Conservation (phyloP, 768 basidiomycete species). For the Cyclocybe aegerita region DNA sequence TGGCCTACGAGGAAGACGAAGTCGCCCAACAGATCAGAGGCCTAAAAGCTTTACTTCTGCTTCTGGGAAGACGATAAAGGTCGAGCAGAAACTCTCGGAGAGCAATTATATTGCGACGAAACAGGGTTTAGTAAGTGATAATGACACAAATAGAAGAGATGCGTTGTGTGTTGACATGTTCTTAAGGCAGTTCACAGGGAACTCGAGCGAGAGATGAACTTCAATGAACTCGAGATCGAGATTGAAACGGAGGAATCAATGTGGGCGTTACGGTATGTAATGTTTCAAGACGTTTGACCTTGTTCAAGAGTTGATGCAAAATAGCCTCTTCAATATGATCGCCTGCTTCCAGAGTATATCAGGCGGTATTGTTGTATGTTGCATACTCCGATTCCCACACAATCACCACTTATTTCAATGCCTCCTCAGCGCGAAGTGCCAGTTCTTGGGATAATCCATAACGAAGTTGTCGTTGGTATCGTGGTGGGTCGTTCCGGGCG, state of each 20-base stretch:
- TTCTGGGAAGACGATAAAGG: conserved; percentile 56
- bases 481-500: conserved; percentile 49
- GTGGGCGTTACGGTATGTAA: conserved; percentile 71
- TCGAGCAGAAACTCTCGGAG: conserved; percentile 47
- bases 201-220: conserved; percentile 71
- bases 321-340: conserved; percentile 74
- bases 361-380: conserved; percentile 49
- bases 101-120: conserved; percentile 53
- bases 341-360: conserved; percentile 56
- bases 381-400: background rate
- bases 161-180: background rate
- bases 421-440: conserved; percentile 72
- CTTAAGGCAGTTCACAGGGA: conserved; percentile 70
- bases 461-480: conserved; percentile 65
- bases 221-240: conserved; percentile 53
- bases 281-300: too few species aligned
- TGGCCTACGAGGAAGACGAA: conserved; percentile 59
- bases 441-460: conserved; percentile 74
- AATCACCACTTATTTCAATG: background rate
- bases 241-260: conserved; percentile 61
- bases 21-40: conserved; percentile 45
- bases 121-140: conserved; percentile 48
- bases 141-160: background rate
- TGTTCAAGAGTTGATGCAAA: conserved; percentile 5
- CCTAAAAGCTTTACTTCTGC: conserved; percentile 57